phyloP scores from a whole-genome alignment of 345 rosid genomes.

The Sisymbrium altissimum region DNA sequence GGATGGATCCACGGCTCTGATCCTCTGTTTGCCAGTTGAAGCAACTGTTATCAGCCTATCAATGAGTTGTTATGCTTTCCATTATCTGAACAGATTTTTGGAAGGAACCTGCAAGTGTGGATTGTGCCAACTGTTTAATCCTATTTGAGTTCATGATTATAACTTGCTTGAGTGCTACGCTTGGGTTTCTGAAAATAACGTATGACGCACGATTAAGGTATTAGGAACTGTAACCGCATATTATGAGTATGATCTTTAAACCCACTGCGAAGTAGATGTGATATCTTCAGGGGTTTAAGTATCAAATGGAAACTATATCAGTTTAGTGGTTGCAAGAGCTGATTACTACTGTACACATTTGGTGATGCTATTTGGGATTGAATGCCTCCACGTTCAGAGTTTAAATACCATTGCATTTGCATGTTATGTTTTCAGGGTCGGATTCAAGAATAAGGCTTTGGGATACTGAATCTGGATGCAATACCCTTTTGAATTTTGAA shows the following conservation, averaged over 20 bases:
- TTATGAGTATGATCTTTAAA: background rate
- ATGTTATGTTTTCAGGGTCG: conserved; percentile 53
- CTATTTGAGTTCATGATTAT: too few relatives aligned
- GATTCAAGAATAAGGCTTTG: conserved; percentile 94
- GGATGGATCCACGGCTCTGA: too few relatives aligned
- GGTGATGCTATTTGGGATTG: background rate
- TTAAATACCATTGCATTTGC: background rate
- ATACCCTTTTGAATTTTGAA: conserved; percentile 90
- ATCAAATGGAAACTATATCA: background rate
- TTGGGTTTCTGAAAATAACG: too few relatives aligned
- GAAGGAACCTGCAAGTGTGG: too few relatives aligned
- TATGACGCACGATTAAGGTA: background rate
- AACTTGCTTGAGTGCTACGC: too few relatives aligned
- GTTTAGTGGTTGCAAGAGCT: background rate
- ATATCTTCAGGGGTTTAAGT: too few relatives aligned
- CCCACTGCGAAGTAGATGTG: background rate
- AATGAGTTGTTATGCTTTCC: too few relatives aligned
- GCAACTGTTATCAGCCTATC: too few relatives aligned
- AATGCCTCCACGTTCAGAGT: background rate
- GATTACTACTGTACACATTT: background rate
- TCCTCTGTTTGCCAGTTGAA: too few relatives aligned
- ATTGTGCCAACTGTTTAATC: too few relatives aligned
- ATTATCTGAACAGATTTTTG: too few relatives aligned
- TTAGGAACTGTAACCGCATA: background rate
- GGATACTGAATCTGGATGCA: conserved; percentile 90